Base-by-base conservation (phyloP, 805 yeast genomes). In the Alloascoidea africana region DNA sequence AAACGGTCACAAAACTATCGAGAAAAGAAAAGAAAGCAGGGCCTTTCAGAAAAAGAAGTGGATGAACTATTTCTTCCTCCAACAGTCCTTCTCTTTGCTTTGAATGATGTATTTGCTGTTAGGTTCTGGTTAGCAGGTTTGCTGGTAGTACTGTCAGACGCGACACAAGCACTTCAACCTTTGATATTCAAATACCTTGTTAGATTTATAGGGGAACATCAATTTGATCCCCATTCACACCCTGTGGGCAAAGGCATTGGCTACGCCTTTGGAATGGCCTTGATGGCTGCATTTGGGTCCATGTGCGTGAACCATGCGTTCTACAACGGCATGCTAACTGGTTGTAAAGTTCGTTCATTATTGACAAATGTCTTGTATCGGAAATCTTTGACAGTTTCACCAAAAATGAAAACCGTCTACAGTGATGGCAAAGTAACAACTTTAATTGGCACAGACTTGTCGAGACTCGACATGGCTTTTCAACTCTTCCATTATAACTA, bases 361-460 rank as follows among this genome's bases (percentile, higher is more conserved):
- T 56, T 85, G 39, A 81, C 84, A 3, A 77, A 80, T 42, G 75
- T 79, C 5, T 62, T 83, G 14, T 63, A 81, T 41, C 70, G 70
- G 39, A 86, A 86, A 53, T 66, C 87, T 11, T 70, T 83, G 45
- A 61, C 52, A 39, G 59, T 85, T 13, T 69, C 74, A 41, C 65
- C 74, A 8, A 62, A 62, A 36, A 69, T 87, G 2, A 67, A 67
- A 38, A 68, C 68, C 44, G 61, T 67, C 42, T 82, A 59, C 49
- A 76, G 94, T 1, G 65, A 73, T 17, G 78, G 89, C 33, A 73
- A 69, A 42, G 68, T 86, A 40, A 83, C 94, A 18, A 73, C 86
- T 5, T 57, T 84, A 53, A 69, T 85, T 53, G 82, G 91, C 42
- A 76, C 93, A 2, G 96, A 86, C 52, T 60, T 85, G 30, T 69